Percentiles rank a stretch among this genome's conserved stretches.
Conservation (phyloP, 1,139 yeast species). For the Suhomyces bribrorum region DNA sequence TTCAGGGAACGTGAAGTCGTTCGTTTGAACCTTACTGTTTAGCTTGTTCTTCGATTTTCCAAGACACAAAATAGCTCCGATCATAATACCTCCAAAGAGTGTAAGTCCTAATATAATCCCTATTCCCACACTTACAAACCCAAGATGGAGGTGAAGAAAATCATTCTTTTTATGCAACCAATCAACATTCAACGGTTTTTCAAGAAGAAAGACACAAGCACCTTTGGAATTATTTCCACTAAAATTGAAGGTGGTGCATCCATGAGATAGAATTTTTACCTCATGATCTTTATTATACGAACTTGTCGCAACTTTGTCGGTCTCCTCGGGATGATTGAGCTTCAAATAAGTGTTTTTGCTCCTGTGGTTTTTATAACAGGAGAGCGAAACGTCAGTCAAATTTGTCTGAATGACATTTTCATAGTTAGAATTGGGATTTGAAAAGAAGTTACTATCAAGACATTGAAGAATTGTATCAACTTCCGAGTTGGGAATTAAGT, state of each 20-base stretch:
- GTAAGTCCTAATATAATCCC: conserved; percentile 65
- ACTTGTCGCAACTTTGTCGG: conserved; percentile 31
- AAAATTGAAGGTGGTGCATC: conserved; percentile 52
- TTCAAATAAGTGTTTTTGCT: conserved; percentile 41
- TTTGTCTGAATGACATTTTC: conserved; percentile 27
- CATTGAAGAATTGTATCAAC: conserved; percentile 37
- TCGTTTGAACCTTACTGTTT: conserved; percentile 7
- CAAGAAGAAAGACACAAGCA: conserved; percentile 71
- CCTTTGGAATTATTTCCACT: conserved; percentile 19
- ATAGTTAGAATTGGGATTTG: conserved; percentile 2
- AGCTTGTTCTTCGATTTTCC: conserved; percentile 21
- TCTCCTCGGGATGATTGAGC: conserved; percentile 15
- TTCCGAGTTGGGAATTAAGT: conserved; percentile 62
- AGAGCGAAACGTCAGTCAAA: conserved; percentile 39
- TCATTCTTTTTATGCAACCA: conserved; percentile 57
- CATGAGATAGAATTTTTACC: conserved; percentile 64
- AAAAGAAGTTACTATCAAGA: conserved; percentile 18
- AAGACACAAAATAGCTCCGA: conserved; percentile 30
- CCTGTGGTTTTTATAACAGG: conserved; percentile 45
- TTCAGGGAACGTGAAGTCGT: conserved; percentile 19
- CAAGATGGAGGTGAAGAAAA: conserved; percentile 57
- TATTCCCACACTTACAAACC: conserved; percentile 64
- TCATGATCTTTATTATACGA: conserved; percentile 63
- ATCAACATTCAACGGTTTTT: conserved; percentile 53
- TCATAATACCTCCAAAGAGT: conserved; percentile 34